phyloP scores from a whole-genome alignment of 805 yeast genomes.

The Yamadazyma tumulicola region DNA sequence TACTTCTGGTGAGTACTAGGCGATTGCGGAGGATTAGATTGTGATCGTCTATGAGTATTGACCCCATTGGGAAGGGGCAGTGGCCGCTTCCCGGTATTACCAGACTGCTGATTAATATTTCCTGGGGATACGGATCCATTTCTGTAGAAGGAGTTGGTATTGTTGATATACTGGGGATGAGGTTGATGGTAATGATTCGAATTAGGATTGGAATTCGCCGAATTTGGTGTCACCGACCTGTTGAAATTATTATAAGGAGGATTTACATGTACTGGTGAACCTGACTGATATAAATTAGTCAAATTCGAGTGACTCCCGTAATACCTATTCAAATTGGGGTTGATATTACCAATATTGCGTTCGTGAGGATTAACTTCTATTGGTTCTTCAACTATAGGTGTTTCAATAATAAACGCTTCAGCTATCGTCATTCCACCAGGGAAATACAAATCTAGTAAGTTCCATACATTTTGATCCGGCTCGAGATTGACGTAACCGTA shows the following conservation, averaged over 20 bases:
- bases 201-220: slow-evolving; percentile 12
- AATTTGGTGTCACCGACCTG: slow-evolving; percentile 14
- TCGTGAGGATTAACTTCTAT: neutral
- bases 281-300: slow-evolving; percentile 9
- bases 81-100: slow-evolving; percentile 7
- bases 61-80: slow-evolving; percentile 18
- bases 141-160: slow-evolving; percentile 10
- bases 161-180: slow-evolving; percentile 27
- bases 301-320: slow-evolving; percentile 6
- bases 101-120: neutral
- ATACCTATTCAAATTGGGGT: neutral
- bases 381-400: slow-evolving; percentile 21
- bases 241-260: slow-evolving; percentile 4
- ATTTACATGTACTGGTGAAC: slow-evolving; percentile 10
- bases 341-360: neutral
- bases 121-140: slow-evolving; percentile 28
- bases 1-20: slow-evolving; percentile 6
- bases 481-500: slow-evolving; percentile 29
- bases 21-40: slow-evolving; percentile 28
- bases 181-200: slow-evolving; percentile 29
- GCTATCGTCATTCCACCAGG: slow-evolving; percentile 67
- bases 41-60: slow-evolving; percentile 26
- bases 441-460: slow-evolving; percentile 53
- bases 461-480: slow-evolving; percentile 63
- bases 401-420: slow-evolving; percentile 63